Evolutionary conservation across 1,284 basidiomycete species (phyloP).

Genomic region (Cutaneotrichosporon spelunceum): DNA sequence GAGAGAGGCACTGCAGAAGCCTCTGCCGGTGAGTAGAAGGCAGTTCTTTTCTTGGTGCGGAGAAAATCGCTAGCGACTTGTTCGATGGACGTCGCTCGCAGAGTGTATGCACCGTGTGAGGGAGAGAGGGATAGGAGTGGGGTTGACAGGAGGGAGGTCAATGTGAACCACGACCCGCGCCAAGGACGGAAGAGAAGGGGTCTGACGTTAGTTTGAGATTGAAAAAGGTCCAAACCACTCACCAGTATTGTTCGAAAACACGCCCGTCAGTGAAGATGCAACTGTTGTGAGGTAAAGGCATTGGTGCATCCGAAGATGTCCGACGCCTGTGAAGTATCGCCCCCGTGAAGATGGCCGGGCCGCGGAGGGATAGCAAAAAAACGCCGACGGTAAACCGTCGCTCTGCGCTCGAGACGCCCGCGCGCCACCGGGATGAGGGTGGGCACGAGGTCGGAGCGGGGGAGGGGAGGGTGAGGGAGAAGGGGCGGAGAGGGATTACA

Average conservation of each 20-base stretch:
- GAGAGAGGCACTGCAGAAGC: slow-evolving; percentile 13
- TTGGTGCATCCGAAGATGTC: slow-evolving; percentile 15
- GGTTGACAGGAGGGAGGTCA: neutral
- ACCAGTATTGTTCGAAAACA: slow-evolving; percentile 1
- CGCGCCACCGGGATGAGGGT: slow-evolving; percentile 28
- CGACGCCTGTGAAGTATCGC: slow-evolving; percentile 31
- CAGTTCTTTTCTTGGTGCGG: slow-evolving; percentile 22
- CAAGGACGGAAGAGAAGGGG: slow-evolving; percentile 1
- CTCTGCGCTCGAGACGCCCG: slow-evolving; percentile 28
- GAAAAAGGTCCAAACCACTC: neutral
- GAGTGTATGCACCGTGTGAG: slow-evolving; percentile 26
- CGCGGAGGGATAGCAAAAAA: slow-evolving; percentile 28
- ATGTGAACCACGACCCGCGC: neutral
- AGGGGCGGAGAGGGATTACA: slow-evolving; percentile 6
- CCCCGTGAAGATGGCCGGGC: slow-evolving; percentile 20
- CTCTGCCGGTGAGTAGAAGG: slow-evolving; percentile 26
- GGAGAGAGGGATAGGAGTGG: neutral
- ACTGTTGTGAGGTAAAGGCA: neutral
- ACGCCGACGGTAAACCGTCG: slow-evolving; percentile 19
- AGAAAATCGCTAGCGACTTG: slow-evolving; percentile 27
- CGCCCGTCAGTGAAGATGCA: neutral
- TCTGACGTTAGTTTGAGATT: slow-evolving; percentile 10
- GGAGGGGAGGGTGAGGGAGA: slow-evolving; percentile 2
- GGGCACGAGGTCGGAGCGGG: slow-evolving; percentile 16
- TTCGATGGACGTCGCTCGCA: slow-evolving; percentile 22